Percentiles rank a stretch among this genome's conserved stretches.
These are phyloP conservation scores for Arthroderma sp. DNA, from an alignment of 2,329 filamentous ascomycete species.

Conservation along the genomic window DNA sequence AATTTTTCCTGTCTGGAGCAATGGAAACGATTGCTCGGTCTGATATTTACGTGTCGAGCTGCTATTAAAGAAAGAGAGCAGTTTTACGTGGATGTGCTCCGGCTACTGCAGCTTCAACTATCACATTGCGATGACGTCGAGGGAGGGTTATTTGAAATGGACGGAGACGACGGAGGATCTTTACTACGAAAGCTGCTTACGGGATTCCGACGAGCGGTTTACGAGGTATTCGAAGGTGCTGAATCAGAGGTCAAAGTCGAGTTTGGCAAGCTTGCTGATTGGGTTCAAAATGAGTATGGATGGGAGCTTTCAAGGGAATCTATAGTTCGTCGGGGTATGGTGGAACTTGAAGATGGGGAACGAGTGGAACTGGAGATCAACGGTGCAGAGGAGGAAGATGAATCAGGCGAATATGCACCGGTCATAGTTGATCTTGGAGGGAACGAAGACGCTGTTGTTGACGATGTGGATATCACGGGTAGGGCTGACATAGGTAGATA, in stretches of 20 bases:
- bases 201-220: conserved; percentile 38
- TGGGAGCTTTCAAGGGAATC: conserved; percentile 44
- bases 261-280: conserved; percentile 42
- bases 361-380: conserved; percentile 45
- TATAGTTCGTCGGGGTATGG: conserved; percentile 43
- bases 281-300: conserved; percentile 40
- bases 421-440: conserved; percentile 40
- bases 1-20: conserved; percentile 55
- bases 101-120: conserved; percentile 40
- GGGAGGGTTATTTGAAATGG: conserved; percentile 48
- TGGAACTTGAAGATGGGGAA: conserved; percentile 52
- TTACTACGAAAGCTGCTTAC: conserved; percentile 41
- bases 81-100: conserved; percentile 41
- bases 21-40: conserved; percentile 46
- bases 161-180: conserved; percentile 36
- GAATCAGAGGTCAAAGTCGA: conserved; percentile 36
- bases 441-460: background rate
- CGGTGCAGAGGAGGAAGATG: conserved; percentile 46
- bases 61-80: conserved; percentile 36
- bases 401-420: conserved; percentile 52
- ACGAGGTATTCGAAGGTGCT: conserved; percentile 21
- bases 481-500: background rate
- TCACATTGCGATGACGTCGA: conserved; percentile 46
- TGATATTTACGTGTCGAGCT: conserved; percentile 44
- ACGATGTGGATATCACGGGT: conserved; percentile 5